phyloP scores from a whole-genome alignment of 1,284 basidiomycete species.

The Pseudozyma hubeiensis region DNA sequence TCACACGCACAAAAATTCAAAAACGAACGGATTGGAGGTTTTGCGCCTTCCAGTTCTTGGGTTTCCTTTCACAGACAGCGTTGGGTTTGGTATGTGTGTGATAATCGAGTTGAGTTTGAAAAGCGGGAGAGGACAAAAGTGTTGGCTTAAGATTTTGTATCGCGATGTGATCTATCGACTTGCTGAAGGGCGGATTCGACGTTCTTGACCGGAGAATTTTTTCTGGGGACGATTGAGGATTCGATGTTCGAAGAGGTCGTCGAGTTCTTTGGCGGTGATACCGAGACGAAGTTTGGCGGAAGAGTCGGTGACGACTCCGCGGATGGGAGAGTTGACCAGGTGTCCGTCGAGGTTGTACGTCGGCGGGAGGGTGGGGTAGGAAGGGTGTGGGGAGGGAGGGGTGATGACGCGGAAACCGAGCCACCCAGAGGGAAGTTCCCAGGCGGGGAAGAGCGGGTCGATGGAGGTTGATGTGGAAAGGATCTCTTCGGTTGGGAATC shows the following conservation, averaged over 20 bases:
- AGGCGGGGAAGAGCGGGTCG: too few relatives aligned
- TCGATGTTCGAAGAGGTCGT: background rate
- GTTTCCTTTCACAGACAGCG: too few relatives aligned
- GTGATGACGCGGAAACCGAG: slow-evolving; percentile 4
- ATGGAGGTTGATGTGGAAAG: too few relatives aligned
- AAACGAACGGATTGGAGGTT: too few relatives aligned
- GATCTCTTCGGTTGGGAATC: too few relatives aligned
- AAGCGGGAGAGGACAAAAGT: too few relatives aligned
- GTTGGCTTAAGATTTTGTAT: too few relatives aligned
- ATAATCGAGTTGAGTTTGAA: too few relatives aligned
- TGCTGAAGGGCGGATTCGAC: background rate
- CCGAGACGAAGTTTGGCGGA: background rate
- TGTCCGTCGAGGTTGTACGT: background rate
- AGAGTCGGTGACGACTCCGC: slow-evolving; percentile 5
- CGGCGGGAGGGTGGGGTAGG: background rate
- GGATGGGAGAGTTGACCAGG: slow-evolving; percentile 16
- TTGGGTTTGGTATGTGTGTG: too few relatives aligned
- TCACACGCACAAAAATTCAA: too few relatives aligned
- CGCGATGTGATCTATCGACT: too few relatives aligned
- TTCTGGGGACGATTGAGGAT: background rate
- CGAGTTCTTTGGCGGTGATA: slow-evolving; percentile 9
- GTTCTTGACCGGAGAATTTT: background rate
- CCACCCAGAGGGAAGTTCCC: background rate
- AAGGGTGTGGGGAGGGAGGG: background rate
- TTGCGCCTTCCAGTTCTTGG: too few relatives aligned